Percentiles rank a stretch among this genome's conserved stretches.
Conservation (phyloP, 257 asterid species). For the Gynochthodes officinalis region DNA sequence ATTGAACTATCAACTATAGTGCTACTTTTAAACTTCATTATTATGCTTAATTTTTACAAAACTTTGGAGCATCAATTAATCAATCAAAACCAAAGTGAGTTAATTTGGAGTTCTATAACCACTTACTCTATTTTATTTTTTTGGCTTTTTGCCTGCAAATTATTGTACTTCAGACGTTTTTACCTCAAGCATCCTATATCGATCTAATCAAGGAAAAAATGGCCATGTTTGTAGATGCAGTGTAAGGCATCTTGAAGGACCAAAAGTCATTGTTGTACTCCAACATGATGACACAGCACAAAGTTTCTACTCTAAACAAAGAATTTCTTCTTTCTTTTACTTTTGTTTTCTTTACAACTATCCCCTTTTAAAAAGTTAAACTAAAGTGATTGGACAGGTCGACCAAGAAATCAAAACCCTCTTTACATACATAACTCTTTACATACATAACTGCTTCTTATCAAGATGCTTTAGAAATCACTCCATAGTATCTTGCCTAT, state of each 20-base stretch:
- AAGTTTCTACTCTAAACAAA: slow-evolving; percentile 14
- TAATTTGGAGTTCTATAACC: too few species aligned
- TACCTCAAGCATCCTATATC: too few species aligned
- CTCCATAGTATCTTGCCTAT: slow-evolving; percentile 27
- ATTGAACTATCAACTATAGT: too few species aligned
- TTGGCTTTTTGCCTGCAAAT: too few species aligned
- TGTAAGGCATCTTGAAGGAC: slow-evolving; percentile 12
- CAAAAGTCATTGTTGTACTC: slow-evolving; percentile 12
- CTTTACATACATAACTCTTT: background rate
- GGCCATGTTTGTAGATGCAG: background rate
- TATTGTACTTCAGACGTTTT: too few species aligned
- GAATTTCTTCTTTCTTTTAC: slow-evolving; percentile 37
- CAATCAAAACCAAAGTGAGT: too few species aligned
- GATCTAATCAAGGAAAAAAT: too few species aligned
- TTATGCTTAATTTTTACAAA: too few species aligned
- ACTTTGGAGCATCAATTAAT: too few species aligned
- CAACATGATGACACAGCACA: slow-evolving; percentile 10
- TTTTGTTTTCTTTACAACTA: slow-evolving; percentile 38
- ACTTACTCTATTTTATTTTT: too few species aligned
- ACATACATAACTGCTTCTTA: slow-evolving; percentile 8
- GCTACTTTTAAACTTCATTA: too few species aligned
- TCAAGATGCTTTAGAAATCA: background rate
- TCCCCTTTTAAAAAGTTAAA: slow-evolving; percentile 37
- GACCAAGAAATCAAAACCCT: slow-evolving; percentile 19
- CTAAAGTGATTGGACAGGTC: slow-evolving; percentile 27